Evolutionary conservation across 1,284 basidiomycete genomes (phyloP).

Genomic region (Stereum hirsutum): DNA sequence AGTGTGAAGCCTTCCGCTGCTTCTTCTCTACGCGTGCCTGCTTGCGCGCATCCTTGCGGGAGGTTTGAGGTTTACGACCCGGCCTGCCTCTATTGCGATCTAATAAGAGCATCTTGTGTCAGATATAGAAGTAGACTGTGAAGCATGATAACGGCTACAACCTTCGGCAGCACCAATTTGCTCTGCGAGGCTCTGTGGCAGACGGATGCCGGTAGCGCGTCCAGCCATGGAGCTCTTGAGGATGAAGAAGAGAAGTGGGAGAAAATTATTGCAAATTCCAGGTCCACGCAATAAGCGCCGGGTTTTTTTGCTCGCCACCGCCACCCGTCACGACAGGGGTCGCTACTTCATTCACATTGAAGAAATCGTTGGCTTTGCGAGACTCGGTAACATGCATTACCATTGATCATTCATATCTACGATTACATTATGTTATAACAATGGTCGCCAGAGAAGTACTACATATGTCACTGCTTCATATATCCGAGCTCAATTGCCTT

Average conservation of each 20-base stretch:
- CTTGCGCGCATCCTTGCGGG: constrained; percentile 60
- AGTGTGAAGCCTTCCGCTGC: constrained; percentile 48
- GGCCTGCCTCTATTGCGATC: not conserved
- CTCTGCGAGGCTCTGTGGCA: constrained; percentile 22
- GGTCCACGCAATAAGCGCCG: too few species aligned
- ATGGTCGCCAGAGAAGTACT: too few species aligned
- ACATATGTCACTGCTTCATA: too few species aligned
- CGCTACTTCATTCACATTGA: too few species aligned
- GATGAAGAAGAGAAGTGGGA: not conserved
- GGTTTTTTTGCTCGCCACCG: too few species aligned
- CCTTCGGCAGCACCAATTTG: constrained; percentile 13
- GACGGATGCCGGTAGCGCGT: constrained; percentile 9
- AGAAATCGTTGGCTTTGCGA: too few species aligned
- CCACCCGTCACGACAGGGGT: too few species aligned
- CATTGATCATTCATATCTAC: too few species aligned
- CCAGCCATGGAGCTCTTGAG: too few species aligned
- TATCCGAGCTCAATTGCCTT: too few species aligned
- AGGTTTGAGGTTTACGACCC: constrained; percentile 15
- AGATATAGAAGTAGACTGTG: not conserved
- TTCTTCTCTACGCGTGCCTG: constrained; percentile 48
- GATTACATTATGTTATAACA: too few species aligned
- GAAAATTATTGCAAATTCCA: not conserved
- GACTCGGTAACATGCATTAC: too few species aligned
- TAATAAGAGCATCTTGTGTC: not conserved
- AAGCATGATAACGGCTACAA: constrained; percentile 9